These are phyloP conservation scores for Globisporangium okanoganense DNA, from an alignment of 352 stramenopile genomes.

Conservation along the genomic window DNA sequence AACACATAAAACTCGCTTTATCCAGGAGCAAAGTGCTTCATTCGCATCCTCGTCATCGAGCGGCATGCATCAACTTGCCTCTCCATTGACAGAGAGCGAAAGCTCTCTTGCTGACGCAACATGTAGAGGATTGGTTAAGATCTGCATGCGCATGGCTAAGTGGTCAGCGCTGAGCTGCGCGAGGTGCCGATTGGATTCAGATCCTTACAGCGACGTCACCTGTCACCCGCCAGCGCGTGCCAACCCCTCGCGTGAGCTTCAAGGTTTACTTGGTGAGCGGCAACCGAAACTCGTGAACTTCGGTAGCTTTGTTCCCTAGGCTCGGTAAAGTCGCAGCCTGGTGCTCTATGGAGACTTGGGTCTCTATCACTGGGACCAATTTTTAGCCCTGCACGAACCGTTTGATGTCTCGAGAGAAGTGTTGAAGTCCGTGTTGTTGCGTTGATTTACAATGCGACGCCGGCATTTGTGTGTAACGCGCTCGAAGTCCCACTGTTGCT, in stretches of 20 bases:
- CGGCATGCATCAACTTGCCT: no score
- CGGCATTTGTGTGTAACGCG: background rate
- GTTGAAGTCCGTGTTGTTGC: background rate
- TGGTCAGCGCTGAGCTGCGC: background rate
- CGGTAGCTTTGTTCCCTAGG: background rate
- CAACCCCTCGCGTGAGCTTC: background rate
- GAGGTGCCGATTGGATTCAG: background rate
- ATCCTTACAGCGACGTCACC: background rate
- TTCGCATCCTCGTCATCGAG: no score
- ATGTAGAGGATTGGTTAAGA: no score
- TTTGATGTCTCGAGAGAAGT: background rate
- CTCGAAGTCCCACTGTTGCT: background rate
- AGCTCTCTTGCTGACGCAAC: background rate
- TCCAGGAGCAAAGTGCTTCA: no score
- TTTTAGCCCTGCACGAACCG: background rate
- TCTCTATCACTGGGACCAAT: background rate
- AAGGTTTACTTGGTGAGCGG: background rate
- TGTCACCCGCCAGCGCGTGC: background rate
- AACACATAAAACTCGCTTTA: background rate
- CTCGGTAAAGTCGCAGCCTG: background rate
- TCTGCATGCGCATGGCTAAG: background rate
- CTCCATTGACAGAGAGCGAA: background rate
- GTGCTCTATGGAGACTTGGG: background rate
- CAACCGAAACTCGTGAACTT: no score
- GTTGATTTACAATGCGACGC: background rate